Conservation (phyloP, 208 protist genomes). For the Trypanosoma lewisi region DNA sequence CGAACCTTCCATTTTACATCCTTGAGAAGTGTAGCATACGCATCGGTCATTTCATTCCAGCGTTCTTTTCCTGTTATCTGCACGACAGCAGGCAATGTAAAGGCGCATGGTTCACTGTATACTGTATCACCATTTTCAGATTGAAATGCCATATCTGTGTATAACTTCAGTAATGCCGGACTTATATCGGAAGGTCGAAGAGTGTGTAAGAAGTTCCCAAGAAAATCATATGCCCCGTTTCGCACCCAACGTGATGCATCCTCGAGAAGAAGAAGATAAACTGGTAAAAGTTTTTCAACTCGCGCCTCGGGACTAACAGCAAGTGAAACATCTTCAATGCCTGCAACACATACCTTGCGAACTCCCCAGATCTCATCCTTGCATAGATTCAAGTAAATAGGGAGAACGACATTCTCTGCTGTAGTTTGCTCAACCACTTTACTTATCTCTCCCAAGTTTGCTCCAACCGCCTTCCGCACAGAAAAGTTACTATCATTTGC, state of each 20-base stretch:
- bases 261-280: constrained; percentile 70
- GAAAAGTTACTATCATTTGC: constrained; percentile 89
- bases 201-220: constrained; percentile 92
- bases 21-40: constrained; percentile 93
- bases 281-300: constrained; percentile 57
- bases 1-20: constrained; percentile 96
- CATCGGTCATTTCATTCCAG: constrained; percentile 88
- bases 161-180: constrained; percentile 80
- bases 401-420: constrained; percentile 65
- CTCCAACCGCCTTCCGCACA: constrained; percentile 86
- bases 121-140: constrained; percentile 86
- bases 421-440: constrained; percentile 48
- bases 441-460: constrained; percentile 71
- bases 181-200: constrained; percentile 83
- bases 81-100: constrained; percentile 93
- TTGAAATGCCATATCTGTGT: constrained; percentile 92
- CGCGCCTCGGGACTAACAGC: constrained; percentile 61
- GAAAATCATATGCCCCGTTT: constrained; percentile 82
- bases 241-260: constrained; percentile 94
- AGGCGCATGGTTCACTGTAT: constrained; percentile 92
- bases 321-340: constrained; percentile 67
- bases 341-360: constrained; percentile 92
- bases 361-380: constrained; percentile 96
- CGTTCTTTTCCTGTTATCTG: constrained; percentile 77
- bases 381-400: constrained; percentile 87